Conservation (phyloP, 352 stramenopile genomes). For the Globisporangium nagaii region DNA sequence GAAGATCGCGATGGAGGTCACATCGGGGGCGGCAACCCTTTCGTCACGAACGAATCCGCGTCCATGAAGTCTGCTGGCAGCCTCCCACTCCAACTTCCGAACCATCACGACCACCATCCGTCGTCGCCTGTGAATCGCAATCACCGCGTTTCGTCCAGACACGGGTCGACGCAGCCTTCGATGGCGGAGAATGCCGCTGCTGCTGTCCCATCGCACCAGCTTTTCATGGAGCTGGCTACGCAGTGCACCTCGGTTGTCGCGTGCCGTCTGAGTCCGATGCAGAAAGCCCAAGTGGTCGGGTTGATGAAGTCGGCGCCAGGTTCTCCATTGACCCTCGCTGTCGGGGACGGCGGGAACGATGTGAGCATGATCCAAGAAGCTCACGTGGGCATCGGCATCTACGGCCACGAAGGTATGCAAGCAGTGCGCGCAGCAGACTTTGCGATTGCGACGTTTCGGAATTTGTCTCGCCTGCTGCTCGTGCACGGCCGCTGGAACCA, state of each 20-base stretch:
- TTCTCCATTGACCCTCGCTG: constrained; percentile 89
- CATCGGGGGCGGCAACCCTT: constrained; percentile 2
- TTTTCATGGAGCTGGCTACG: constrained; percentile 80
- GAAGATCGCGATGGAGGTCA: constrained; percentile 14
- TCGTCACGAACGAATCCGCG: constrained; percentile 27
- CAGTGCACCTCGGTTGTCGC: constrained; percentile 86
- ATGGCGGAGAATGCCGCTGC: constrained; percentile 16
- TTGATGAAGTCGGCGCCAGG: constrained; percentile 85
- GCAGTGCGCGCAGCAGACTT: constrained; percentile 82
- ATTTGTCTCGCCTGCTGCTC: constrained; percentile 71
- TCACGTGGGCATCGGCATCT: constrained; percentile 98
- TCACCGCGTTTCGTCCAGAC: constrained; percentile 21
- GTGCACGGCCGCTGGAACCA: constrained; percentile 87
- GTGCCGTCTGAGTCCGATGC: constrained; percentile 86
- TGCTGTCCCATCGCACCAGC: constrained; percentile 38
- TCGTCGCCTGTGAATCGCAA: not conserved
- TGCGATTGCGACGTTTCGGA: constrained; percentile 76
- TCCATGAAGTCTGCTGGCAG: constrained; percentile 50
- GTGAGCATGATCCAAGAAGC: constrained; percentile 99
- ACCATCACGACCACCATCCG: constrained; percentile 8
- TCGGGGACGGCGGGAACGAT: constrained; percentile 99
- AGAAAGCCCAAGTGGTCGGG: constrained; percentile 92
- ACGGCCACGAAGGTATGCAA: constrained; percentile 95
- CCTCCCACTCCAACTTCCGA: constrained; percentile 24
- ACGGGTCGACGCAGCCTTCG: constrained; percentile 33